Percentiles rank a stretch among this genome's conserved stretches.
These are phyloP conservation scores for Candida cerambycidarum DNA, from an alignment of 805 yeast species.

Conservation along the genomic window DNA sequence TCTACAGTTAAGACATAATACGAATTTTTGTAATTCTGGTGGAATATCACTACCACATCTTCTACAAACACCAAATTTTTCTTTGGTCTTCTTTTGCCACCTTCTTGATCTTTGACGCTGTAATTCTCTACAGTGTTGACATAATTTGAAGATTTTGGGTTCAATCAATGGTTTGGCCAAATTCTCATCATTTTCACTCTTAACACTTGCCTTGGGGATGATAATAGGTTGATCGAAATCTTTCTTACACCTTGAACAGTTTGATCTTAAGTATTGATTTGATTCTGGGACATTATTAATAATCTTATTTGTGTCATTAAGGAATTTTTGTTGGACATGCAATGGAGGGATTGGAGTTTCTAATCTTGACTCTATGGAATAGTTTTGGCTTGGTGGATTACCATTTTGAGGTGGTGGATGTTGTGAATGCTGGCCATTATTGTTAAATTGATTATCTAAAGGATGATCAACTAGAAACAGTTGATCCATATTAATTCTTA, in stretches of 20 bases:
- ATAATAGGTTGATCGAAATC: slow-evolving; percentile 48
- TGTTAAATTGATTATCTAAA: slow-evolving; percentile 8
- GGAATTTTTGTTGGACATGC: slow-evolving; percentile 42
- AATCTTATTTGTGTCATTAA: slow-evolving; percentile 19
- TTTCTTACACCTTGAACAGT: slow-evolving; percentile 62
- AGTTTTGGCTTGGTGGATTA: neutral
- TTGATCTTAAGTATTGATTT: slow-evolving; percentile 29
- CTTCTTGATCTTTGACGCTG: slow-evolving; percentile 62
- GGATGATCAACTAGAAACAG: slow-evolving; percentile 17
- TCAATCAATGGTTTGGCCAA: slow-evolving; percentile 30
- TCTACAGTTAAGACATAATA: slow-evolving; percentile 61
- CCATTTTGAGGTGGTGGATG: neutral
- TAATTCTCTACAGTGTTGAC: slow-evolving; percentile 63
- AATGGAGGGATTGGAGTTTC: slow-evolving; percentile 43
- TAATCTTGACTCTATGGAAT: slow-evolving; percentile 11
- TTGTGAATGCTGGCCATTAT: neutral
- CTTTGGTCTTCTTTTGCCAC: slow-evolving; percentile 64
- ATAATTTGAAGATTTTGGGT: slow-evolving; percentile 51
- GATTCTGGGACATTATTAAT: slow-evolving; percentile 8
- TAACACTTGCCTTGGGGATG: slow-evolving; percentile 28
- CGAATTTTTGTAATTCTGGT: slow-evolving; percentile 49
- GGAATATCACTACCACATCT: slow-evolving; percentile 62
- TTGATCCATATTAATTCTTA: slow-evolving; percentile 18
- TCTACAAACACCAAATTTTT: slow-evolving; percentile 61
- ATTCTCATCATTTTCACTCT: slow-evolving; percentile 13